phyloP scores from a whole-genome alignment of 192 early-diverging fungal genomes.

The Paraglomus brasilianum region DNA sequence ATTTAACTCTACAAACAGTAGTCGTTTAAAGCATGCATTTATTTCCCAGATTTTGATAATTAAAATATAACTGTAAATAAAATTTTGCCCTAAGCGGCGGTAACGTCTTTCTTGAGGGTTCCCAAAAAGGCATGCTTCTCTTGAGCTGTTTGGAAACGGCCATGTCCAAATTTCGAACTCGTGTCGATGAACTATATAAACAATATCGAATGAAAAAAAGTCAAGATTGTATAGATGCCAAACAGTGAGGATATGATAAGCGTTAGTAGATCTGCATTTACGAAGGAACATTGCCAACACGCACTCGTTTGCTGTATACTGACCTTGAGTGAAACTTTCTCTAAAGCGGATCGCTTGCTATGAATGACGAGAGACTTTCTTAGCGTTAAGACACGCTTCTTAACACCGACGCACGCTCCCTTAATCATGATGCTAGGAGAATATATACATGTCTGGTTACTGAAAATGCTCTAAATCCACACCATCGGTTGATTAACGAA shows the following conservation, averaged over 20 bases:
- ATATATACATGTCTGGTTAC: not conserved
- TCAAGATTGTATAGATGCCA: not conserved
- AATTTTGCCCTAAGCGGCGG: not conserved
- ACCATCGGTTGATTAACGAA: not conserved
- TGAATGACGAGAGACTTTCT: conserved; percentile 97
- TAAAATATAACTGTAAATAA: no score
- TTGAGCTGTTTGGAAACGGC: conserved; percentile 97
- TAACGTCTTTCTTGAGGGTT: conserved; percentile 83
- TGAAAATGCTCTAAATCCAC: no score
- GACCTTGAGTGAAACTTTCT: conserved; percentile 88
- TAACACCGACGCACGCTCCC: conserved; percentile 94
- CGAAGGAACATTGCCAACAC: not conserved
- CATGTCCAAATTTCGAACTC: conserved; percentile 97
- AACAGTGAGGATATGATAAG: no score
- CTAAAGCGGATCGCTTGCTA: conserved; percentile 94
- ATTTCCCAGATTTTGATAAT: no score
- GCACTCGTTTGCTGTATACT: no score
- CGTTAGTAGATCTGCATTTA: not conserved
- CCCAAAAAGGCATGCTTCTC: conserved; percentile 96
- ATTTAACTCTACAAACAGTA: no score
- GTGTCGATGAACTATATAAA: conserved; percentile 89
- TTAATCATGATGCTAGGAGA: conserved; percentile 82
- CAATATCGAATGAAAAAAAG: not conserved
- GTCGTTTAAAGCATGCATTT: no score
- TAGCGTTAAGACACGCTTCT: conserved; percentile 96